Evolutionary conservation across 768 basidiomycete species (phyloP).

Genomic region (Botryobasidium botryosum): DNA sequence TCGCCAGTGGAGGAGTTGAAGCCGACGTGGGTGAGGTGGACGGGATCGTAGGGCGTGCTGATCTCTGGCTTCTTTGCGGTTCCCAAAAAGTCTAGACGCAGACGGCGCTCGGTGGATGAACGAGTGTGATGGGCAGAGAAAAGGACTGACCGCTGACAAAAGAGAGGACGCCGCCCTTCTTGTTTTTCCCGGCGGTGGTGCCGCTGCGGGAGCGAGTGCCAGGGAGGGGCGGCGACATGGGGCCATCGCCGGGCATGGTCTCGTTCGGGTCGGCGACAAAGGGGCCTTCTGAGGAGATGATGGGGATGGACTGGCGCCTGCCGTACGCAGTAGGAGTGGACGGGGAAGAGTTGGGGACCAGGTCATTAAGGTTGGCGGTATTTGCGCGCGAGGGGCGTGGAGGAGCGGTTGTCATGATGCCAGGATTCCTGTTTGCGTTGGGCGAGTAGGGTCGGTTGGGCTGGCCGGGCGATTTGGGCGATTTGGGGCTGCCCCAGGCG

Average conservation of each 20-base stretch:
- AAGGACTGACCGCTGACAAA: slow-evolving; percentile 10
- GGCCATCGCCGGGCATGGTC: too few species aligned
- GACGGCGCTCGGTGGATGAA: not conserved
- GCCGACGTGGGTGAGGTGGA: slow-evolving; percentile 97
- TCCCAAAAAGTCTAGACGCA: slow-evolving; percentile 42
- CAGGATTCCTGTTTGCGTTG: too few species aligned
- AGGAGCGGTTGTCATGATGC: slow-evolving; percentile 31
- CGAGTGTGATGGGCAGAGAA: not conserved
- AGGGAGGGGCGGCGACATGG: slow-evolving; percentile 1
- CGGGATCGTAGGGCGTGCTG: slow-evolving; percentile 95
- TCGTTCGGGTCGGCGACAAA: slow-evolving; percentile 5
- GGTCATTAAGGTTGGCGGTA: slow-evolving; percentile 63
- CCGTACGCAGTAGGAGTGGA: not conserved
- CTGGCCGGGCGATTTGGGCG: too few species aligned
- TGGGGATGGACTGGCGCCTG: slow-evolving; percentile 6
- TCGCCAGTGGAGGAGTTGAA: slow-evolving; percentile 98
- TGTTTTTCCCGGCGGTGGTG: slow-evolving; percentile 9
- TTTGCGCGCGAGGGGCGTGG: slow-evolving; percentile 72
- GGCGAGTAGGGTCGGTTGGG: too few species aligned
- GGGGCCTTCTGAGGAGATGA: not conserved
- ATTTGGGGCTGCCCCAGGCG: too few species aligned
- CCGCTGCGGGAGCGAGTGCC: slow-evolving; percentile 9
- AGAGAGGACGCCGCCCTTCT: slow-evolving; percentile 11
- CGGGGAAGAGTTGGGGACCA: slow-evolving; percentile 17
- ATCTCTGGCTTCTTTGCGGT: slow-evolving; percentile 72